Conservation (phyloP, 176 grass and related monocot genomes). For the Zea luxurians region DNA sequence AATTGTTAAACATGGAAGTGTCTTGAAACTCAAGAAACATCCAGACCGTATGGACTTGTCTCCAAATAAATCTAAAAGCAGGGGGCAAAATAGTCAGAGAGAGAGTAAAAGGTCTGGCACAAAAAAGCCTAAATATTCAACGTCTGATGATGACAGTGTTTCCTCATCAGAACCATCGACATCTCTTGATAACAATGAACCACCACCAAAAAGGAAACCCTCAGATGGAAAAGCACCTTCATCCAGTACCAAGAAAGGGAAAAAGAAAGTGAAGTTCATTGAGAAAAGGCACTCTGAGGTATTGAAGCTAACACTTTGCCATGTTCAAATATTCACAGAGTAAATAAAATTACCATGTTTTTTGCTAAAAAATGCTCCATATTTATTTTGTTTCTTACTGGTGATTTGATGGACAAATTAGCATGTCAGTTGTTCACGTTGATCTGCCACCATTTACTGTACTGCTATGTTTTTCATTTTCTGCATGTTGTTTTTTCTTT, state of each 20-base stretch:
- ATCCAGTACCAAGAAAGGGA: slow-evolving; percentile 65
- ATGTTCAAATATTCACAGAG: slow-evolving; percentile 23
- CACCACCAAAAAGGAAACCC: slow-evolving; percentile 55
- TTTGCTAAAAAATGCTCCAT: slow-evolving; percentile 12
- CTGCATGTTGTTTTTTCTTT: slow-evolving; percentile 15
- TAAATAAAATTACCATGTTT: slow-evolving; percentile 13
- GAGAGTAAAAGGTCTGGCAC: slow-evolving; percentile 48
- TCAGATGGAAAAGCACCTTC: slow-evolving; percentile 52
- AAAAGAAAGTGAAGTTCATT: slow-evolving; percentile 67
- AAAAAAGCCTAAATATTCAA: slow-evolving; percentile 55
- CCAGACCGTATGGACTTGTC: slow-evolving; percentile 30
- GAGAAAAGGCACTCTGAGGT: slow-evolving; percentile 78
- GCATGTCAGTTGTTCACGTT: slow-evolving; percentile 1
- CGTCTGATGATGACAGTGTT: slow-evolving; percentile 46
- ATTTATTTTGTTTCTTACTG: slow-evolving; percentile 12
- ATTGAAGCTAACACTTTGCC: slow-evolving; percentile 36
- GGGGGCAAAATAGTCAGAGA: slow-evolving; percentile 44
- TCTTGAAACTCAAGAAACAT: slow-evolving; percentile 58
- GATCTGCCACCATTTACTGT: slow-evolving; percentile 22
- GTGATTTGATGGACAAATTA: slow-evolving; percentile 10
- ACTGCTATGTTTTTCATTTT: slow-evolving; percentile 6
- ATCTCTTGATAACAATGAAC: slow-evolving; percentile 54
- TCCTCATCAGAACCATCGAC: slow-evolving; percentile 59
- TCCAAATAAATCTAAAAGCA: slow-evolving; percentile 63
- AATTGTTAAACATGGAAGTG: slow-evolving; percentile 44